phyloP scores from a whole-genome alignment of 352 stramenopile genomes.

The Phytophthora fragariaefolia region DNA sequence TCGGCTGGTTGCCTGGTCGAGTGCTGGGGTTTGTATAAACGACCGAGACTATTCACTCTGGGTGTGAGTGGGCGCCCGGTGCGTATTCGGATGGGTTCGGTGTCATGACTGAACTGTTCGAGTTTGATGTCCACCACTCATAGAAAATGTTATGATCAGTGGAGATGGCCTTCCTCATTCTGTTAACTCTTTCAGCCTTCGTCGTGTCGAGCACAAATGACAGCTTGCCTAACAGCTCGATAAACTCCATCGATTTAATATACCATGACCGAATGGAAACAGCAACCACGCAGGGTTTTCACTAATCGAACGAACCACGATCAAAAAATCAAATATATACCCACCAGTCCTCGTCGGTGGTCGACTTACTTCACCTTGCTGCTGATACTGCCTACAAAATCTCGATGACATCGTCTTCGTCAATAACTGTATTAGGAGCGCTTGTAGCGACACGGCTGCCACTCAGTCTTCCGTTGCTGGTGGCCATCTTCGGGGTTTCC shows the following conservation, averaged over 20 bases:
- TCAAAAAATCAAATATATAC: slow-evolving; percentile 34
- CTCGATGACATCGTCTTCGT: slow-evolving; percentile 46
- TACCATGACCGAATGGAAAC: neutral
- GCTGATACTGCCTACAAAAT: slow-evolving; percentile 43
- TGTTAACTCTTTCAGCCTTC: neutral
- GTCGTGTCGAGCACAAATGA: neutral
- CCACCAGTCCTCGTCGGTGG: slow-evolving; percentile 7
- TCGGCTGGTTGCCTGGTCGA: slow-evolving; percentile 23
- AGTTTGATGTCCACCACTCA: slow-evolving; percentile 14
- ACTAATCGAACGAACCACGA: neutral
- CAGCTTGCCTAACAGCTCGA: neutral
- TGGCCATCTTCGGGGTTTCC: slow-evolving; percentile 13
- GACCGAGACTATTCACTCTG: slow-evolving; percentile 38
- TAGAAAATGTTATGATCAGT: slow-evolving; percentile 31
- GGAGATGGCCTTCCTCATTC: slow-evolving; percentile 30
- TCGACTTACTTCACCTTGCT: slow-evolving; percentile 16
- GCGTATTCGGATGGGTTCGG: slow-evolving; percentile 37
- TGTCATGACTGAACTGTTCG: slow-evolving; percentile 23
- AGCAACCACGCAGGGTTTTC: neutral
- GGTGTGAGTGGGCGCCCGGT: slow-evolving; percentile 17
- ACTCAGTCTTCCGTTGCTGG: slow-evolving; percentile 9
- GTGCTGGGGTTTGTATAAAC: slow-evolving; percentile 28
- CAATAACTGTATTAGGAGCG: neutral
- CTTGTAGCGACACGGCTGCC: neutral
- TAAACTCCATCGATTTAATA: slow-evolving; percentile 15